phyloP scores from a whole-genome alignment of 495 filamentous ascomycete species.

The Achaetomiella virescens region DNA sequence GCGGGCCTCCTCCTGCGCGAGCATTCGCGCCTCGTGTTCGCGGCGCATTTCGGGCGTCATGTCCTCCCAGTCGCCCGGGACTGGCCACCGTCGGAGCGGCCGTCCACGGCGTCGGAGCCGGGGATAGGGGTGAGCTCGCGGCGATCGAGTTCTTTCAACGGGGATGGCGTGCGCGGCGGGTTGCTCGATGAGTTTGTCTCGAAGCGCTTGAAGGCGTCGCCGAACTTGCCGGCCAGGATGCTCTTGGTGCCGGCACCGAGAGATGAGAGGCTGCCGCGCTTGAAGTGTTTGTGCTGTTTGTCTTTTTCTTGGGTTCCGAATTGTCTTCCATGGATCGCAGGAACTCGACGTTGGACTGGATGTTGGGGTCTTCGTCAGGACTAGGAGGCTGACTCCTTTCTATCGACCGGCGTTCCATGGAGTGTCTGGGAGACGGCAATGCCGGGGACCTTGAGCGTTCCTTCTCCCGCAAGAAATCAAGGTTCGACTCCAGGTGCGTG shows the following conservation, averaged over 20 bases:
- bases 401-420: constrained; percentile 31
- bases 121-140: constrained; percentile 63
- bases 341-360: constrained; percentile 84
- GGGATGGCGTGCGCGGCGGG: constrained; percentile 48
- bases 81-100: constrained; percentile 60
- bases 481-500: constrained; percentile 70
- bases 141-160: constrained; percentile 46
- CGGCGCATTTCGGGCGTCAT: constrained; percentile 84
- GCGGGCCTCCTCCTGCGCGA: constrained; percentile 86
- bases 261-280: constrained; percentile 75
- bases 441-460: constrained; percentile 42
- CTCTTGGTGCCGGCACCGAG: constrained; percentile 71
- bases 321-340: constrained; percentile 67
- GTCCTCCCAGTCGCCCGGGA: constrained; percentile 53
- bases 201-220: constrained; percentile 92
- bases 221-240: constrained; percentile 84
- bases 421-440: constrained; percentile 32
- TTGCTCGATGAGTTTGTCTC: constrained; percentile 50
- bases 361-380: constrained; percentile 57
- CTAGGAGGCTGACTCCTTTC: constrained; percentile 29
- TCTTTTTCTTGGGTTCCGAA: constrained; percentile 62
- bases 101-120: constrained; percentile 69
- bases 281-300: constrained; percentile 65
- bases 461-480: constrained; percentile 64
- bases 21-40: constrained; percentile 76